Conservation (phyloP, 1,284 basidiomycete species). For the Cryptococcus sp. region DNA sequence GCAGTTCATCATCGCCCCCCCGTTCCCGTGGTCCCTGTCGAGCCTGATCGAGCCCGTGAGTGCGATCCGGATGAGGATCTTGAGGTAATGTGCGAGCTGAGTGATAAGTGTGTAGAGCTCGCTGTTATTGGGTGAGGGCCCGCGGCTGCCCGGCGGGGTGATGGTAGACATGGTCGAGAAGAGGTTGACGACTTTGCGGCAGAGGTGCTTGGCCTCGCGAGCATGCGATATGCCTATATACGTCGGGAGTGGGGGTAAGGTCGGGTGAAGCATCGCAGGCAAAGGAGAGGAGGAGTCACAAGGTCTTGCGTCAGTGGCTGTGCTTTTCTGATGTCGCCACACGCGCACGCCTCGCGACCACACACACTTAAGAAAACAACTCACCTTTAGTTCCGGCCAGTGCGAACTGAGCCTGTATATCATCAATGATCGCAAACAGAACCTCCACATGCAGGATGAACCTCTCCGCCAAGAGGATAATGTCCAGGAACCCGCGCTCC, state of each 20-base stretch:
- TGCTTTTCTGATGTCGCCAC: background rate
- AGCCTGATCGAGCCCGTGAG: slow-evolving; percentile 93
- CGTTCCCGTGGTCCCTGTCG: slow-evolving; percentile 80
- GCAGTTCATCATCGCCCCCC: slow-evolving; percentile 81
- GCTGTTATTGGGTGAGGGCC: slow-evolving; percentile 70
- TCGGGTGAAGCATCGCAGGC: no score
- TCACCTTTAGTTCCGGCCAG: slow-evolving; percentile 76
- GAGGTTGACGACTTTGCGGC: slow-evolving; percentile 97
- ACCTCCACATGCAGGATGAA: slow-evolving; percentile 99
- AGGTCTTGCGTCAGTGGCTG: slow-evolving; percentile 1
- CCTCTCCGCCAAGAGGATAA: slow-evolving; percentile 95
- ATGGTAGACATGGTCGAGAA: slow-evolving; percentile 82
- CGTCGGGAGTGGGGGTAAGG: no score
- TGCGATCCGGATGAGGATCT: slow-evolving; percentile 97
- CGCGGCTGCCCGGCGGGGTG: slow-evolving; percentile 23
- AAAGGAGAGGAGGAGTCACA: background rate
- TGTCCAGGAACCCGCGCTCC: slow-evolving; percentile 91
- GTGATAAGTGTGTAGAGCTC: slow-evolving; percentile 97
- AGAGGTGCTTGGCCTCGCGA: slow-evolving; percentile 95
- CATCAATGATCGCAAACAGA: slow-evolving; percentile 94
- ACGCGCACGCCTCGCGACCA: background rate
- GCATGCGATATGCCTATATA: slow-evolving; percentile 89
- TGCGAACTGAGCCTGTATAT: slow-evolving; percentile 87
- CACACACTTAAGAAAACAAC: slow-evolving; percentile 22
- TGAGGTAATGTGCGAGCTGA: slow-evolving; percentile 96